phyloP scores from a whole-genome alignment of 139 green algal species.

The Parachlorella kessleri region DNA sequence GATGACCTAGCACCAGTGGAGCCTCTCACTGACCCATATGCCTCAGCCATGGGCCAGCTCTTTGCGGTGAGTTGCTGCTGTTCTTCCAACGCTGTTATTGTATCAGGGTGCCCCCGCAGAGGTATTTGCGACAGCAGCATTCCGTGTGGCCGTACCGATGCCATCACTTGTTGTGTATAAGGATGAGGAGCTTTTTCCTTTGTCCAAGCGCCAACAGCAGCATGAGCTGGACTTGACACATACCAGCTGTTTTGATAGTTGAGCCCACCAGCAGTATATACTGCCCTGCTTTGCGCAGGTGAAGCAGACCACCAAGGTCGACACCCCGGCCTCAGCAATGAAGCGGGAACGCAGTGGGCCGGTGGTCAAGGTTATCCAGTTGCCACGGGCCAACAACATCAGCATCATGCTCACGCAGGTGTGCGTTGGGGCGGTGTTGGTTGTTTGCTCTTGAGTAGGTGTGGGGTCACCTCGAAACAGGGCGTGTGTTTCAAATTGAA shows the following conservation, averaged over 20 bases:
- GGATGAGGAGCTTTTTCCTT: no score
- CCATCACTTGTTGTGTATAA: no score
- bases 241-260: no score
- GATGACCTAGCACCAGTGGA: conserved; percentile 12
- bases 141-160: no score
- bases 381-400: conserved; percentile 76
- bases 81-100: not conserved
- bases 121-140: no score
- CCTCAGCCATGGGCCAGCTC: conserved; percentile 24
- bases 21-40: conserved; percentile 18
- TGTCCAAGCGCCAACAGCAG: no score
- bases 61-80: conserved; percentile 33
- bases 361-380: conserved; percentile 44
- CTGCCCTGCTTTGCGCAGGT: not conserved
- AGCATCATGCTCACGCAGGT: conserved; percentile 81
- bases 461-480: no score
- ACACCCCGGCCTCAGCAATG: not conserved
- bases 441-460: no score
- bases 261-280: no score
- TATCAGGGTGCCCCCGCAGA: not conserved
- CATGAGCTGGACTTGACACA: no score
- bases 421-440: not conserved
- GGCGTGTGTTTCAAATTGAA: no score
- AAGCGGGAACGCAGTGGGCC: conserved; percentile 3
- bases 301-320: not conserved